Conservation (phyloP, 1,284 basidiomycete species). For the Cutaneotrichosporon dermatis region DNA sequence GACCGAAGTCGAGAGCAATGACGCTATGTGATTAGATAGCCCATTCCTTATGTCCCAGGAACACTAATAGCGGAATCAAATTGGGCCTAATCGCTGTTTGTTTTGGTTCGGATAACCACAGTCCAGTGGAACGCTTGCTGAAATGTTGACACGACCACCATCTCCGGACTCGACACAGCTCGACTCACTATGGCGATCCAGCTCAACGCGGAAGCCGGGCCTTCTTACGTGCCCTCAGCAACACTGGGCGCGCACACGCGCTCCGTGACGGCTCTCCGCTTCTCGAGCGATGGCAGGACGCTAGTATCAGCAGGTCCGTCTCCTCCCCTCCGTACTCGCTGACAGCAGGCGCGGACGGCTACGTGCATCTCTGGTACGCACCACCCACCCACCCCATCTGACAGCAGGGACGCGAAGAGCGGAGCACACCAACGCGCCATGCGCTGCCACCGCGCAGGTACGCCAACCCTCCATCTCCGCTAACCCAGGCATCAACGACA, state of each 20-base stretch:
- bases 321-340: background rate
- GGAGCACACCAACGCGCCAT: slow-evolving; percentile 31
- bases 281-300: slow-evolving; percentile 50
- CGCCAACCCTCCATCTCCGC: slow-evolving; percentile 3
- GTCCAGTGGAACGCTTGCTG: too few species aligned
- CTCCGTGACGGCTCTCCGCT: slow-evolving; percentile 49
- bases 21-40: too few species aligned
- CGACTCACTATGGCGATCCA: slow-evolving; percentile 8
- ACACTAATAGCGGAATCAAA: too few species aligned
- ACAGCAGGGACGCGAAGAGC: slow-evolving; percentile 30
- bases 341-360: slow-evolving; percentile 44
- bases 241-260: slow-evolving; percentile 50
- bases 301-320: slow-evolving; percentile 46
- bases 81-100: too few species aligned
- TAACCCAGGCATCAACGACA: slow-evolving; percentile 68
- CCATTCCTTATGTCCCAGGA: too few species aligned
- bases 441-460: slow-evolving; percentile 34
- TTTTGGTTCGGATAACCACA: too few species aligned
- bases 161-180: too few species aligned
- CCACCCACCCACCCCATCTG: background rate
- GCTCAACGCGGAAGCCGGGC: slow-evolving; percentile 1
- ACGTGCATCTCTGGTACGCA: slow-evolving; percentile 41
- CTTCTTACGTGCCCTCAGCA: slow-evolving; percentile 35
- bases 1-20: too few species aligned
- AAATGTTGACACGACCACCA: too few species aligned